Percentiles rank a stretch among this genome's conserved stretches.
Conservation (phyloP, 2,329 filamentous ascomycete species). For the Diaporthe humulicola region DNA sequence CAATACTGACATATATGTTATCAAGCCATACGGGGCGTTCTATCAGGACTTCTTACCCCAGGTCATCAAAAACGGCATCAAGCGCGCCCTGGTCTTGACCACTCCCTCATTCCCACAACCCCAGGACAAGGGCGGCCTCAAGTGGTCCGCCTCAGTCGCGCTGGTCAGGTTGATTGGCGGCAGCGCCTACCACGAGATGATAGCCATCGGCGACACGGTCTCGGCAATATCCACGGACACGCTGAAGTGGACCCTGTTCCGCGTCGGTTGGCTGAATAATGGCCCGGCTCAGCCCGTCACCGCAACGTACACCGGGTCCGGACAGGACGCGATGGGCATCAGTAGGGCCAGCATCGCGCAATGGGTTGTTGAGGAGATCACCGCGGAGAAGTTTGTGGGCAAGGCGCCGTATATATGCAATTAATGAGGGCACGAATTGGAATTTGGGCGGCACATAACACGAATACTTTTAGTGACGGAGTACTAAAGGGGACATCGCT, state of each 20-base stretch:
- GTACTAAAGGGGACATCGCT: no score
- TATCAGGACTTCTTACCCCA: not conserved
- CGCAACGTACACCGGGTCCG: not conserved
- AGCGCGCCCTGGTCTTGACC: not conserved
- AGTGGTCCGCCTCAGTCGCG: not conserved
- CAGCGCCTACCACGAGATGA: not conserved
- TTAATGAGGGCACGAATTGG: not conserved
- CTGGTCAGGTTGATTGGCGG: not conserved
- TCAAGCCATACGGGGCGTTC: not conserved
- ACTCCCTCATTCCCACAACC: not conserved
- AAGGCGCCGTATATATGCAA: not conserved
- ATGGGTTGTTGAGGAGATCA: not conserved
- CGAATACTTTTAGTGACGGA: no score
- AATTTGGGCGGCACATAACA: no score
- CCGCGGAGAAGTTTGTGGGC: not conserved
- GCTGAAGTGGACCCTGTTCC: conserved; percentile 2
- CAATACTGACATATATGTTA: not conserved
- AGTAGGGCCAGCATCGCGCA: not conserved
- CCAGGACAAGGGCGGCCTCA: not conserved
- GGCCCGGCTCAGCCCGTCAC: not conserved
- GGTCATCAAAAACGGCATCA: not conserved
- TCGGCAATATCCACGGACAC: not conserved
- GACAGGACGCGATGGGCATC: not conserved
- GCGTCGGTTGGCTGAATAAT: conserved; percentile 15
- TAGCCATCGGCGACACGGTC: not conserved